Base-by-base conservation (phyloP, 2,329 filamentous ascomycete species). In the Emergomyces pasteurianus region DNA sequence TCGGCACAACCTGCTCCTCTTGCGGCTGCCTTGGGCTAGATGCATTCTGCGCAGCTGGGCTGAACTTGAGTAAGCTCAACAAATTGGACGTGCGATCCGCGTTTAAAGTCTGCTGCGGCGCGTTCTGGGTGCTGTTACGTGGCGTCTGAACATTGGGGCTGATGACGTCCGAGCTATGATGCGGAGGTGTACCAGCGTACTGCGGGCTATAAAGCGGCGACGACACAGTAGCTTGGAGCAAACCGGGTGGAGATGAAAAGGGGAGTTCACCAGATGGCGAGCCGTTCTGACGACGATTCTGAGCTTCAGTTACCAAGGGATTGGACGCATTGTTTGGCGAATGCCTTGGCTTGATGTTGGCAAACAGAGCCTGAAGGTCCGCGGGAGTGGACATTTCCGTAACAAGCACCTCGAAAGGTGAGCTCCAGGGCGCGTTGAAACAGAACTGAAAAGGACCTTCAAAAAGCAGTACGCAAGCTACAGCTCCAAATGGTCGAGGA, bases 1-100 rank as follows among this genome's bases (percentile, higher is more conserved):
- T 67, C 31, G 60, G 60, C 14, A 63, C 66, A 18, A 69, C 65
- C 21, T 74, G 71, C 72, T 65, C 64, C 62, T 40, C 65, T 65
- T 31, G 66, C 54, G 60, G 67, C 63, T 56, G 65, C 58, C 47
- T 67, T 63, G 55, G 61, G 21, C 59, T n/a, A 12, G 60, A 42
- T 36, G 23, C 40, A 46, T 49, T 66, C 21, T 69, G 65, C 58
- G 74, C 64, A 46, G 78, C 73, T 65, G 82, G 78, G 63, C 81
- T 85, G 74, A 86, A 87, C 72, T 85, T 85, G 64, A 89, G 78
- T 63, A 88, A 73, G 68, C 82, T 87, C 62, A 88, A 78, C 65
- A 89, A 72, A 67, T 81, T 83, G 64, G 79, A 78, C 18, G 82
- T 81, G 63, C 80, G 78, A 61, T 79, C 78, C 57, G 74, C 71